A percentile compares a stretch with the other conserved stretches of the same genome.
These are phyloP conservation scores for Aegilops speltoides DNA, from an alignment of 176 grass and related monocot genomes.

Conservation along the genomic window DNA sequence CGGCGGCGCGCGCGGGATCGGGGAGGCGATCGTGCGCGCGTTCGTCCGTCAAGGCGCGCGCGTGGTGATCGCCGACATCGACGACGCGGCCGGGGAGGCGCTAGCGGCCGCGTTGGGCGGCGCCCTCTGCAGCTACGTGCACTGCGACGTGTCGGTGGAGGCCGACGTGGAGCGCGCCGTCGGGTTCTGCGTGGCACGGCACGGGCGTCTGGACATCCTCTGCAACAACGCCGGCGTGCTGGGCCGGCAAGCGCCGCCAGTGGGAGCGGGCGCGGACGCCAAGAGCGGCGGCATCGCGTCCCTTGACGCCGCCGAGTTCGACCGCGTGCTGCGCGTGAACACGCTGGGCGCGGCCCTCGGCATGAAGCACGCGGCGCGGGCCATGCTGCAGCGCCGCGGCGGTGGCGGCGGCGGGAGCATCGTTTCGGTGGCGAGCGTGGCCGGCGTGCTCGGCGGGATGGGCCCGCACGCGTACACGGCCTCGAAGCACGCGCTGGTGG, in stretches of 20 bases:
- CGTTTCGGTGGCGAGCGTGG: conserved; percentile 48
- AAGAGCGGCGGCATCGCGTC: conserved; percentile 50
- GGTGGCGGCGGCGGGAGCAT: conserved; percentile 43
- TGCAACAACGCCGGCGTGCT: conserved; percentile 74
- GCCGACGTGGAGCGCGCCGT: conserved; percentile 55
- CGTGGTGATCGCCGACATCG: conserved; percentile 74
- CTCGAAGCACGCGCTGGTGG: conserved; percentile 42
- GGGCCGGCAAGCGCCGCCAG: conserved; percentile 48
- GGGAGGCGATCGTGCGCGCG: conserved; percentile 55
- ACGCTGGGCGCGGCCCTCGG: conserved; percentile 31
- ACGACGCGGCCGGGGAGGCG: conserved; percentile 33
- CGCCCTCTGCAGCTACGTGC: conserved; percentile 37
- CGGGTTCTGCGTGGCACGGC: conserved; percentile 14
- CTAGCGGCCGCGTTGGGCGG: conserved; percentile 37
- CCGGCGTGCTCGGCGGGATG: conserved; percentile 38
- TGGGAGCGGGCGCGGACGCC: background rate
- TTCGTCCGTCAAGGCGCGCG: conserved; percentile 60
- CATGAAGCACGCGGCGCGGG: conserved; percentile 55
- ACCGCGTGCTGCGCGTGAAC: conserved; percentile 55
- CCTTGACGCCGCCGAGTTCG: conserved; percentile 72
- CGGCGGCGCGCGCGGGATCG: conserved; percentile 68
- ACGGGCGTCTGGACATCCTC: conserved; percentile 62
- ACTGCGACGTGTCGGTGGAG: conserved; percentile 62
- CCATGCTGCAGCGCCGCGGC: conserved; percentile 38
- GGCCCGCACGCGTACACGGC: conserved; percentile 49